Base-by-base conservation (phyloP, 139 green algal genomes). In the Micractinium sp. region DNA sequence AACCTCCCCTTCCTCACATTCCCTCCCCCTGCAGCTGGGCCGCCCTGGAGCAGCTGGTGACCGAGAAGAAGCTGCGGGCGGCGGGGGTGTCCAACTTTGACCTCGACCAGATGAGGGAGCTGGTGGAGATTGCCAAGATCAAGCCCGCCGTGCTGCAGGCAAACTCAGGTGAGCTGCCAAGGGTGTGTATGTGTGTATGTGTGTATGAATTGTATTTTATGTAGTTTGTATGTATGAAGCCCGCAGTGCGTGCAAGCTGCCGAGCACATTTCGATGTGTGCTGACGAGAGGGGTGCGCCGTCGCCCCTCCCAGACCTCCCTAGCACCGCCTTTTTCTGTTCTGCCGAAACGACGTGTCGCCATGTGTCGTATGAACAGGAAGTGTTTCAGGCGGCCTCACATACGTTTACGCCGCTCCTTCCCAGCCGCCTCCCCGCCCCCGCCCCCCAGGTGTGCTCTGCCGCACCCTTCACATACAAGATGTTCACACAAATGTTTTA, bases 71-170 rank as follows among this genome's bases (percentile, higher is more conserved):
- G 66, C 88, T 93, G 47, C 92, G 94, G 0, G 91, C 93, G n/a
- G 95, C 96, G n/a, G 96, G 95, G 25, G 94, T 97, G 16, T 95
- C 91, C 90, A 98, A 98, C 90, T 98, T 98, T 90, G 86, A 93
- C 29, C 22, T 95, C 3, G 41, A 86, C 14, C 85, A 98, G 88
- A 86, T 98, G 84, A 16, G 39, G 23, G 85, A 94, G 93, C 93
- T 98, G 85, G 85, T 96, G 76, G 61, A 74, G 2, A 81, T 93
- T 3, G 93, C 95, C 0, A 73, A 77, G 36, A 88, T 97, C 23
- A 93, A 92, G 82, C 95, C 95, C 3, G 90, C 93, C 20, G 90
- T 97, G 53, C 88, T 98, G 78, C 93, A 97, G 91, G 84, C 85
- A 20, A 89, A 94, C 87, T 94, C 81, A 36, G 82, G 82, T 56